Evolutionary conservation across 208 protist genomes (phyloP).

Genomic region (Tritrichomonas musculus): DNA sequence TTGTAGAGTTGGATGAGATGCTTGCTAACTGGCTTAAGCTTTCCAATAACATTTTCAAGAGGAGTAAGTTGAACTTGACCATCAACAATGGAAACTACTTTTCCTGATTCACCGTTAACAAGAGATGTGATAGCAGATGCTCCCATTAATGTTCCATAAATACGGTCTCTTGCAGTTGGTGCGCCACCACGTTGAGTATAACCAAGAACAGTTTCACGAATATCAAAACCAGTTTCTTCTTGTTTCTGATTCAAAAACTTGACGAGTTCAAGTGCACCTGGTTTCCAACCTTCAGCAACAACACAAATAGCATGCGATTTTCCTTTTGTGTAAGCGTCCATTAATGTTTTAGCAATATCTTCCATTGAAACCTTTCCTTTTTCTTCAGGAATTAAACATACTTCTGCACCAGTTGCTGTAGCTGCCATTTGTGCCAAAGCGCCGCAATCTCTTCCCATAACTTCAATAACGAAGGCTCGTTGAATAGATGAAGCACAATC

Average conservation of each 20-base stretch:
- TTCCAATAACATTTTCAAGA: background rate
- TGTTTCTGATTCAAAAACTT: background rate
- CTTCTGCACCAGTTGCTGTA: slow-evolving; percentile 10
- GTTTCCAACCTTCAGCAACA: slow-evolving; percentile 28
- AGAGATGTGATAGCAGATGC: background rate
- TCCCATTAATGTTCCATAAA: background rate
- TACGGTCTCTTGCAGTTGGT: background rate
- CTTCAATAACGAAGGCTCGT: slow-evolving; percentile 11
- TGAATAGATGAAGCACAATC: slow-evolving; percentile 31
- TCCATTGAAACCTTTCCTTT: background rate
- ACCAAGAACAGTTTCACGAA: background rate
- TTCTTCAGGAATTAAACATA: background rate
- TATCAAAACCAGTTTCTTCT: slow-evolving; percentile 8
- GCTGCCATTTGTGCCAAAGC: background rate
- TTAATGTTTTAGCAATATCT: slow-evolving; percentile 15
- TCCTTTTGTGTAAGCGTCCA: slow-evolving; percentile 8
- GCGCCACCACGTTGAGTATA: slow-evolving; percentile 14
- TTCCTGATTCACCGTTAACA: background rate
- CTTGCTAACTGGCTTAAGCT: background rate
- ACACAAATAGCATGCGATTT: background rate
- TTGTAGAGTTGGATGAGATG: background rate
- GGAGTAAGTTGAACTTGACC: background rate
- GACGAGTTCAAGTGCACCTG: background rate
- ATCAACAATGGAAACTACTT: background rate
- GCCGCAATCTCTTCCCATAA: slow-evolving; percentile 21